Evolutionary conservation across 2,329 filamentous ascomycete species (phyloP).

Genomic region (Venturia aucupariae): DNA sequence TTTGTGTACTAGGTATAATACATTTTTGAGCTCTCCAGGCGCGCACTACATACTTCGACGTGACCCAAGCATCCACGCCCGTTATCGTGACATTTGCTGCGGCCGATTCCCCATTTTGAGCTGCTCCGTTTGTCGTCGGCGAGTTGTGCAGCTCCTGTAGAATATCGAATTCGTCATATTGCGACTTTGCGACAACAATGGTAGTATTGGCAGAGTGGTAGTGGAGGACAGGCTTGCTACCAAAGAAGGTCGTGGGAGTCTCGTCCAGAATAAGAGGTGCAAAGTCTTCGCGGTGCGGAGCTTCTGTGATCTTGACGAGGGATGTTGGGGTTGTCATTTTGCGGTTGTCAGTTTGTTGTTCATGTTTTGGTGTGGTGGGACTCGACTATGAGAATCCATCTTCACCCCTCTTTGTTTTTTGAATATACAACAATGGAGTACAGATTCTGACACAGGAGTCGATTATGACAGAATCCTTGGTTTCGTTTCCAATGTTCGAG

Average conservation of each 20-base stretch:
- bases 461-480: no score
- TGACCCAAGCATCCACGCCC: conserved; percentile 40
- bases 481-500: no score
- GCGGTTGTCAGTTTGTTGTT: background rate
- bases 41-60: conserved; percentile 30
- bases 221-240: conserved; percentile 62
- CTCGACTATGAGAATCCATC: background rate
- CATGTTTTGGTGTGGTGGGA: background rate
- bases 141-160: conserved; percentile 42
- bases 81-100: conserved; percentile 18
- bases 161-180: conserved; percentile 41
- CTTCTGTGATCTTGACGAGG: background rate
- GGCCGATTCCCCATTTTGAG: background rate
- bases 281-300: conserved; percentile 33
- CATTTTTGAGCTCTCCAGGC: background rate
- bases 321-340: background rate
- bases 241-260: conserved; percentile 64
- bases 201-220: conserved; percentile 49
- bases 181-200: conserved; percentile 47
- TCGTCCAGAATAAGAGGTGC: conserved; percentile 58
- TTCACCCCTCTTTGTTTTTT: no score
- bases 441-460: background rate
- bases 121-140: conserved; percentile 23
- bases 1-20: background rate
- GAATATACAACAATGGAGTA: no score